These are phyloP conservation scores for Cordyceps farinosa DNA, from an alignment of 2,329 filamentous ascomycete species.

Conservation along the genomic window DNA sequence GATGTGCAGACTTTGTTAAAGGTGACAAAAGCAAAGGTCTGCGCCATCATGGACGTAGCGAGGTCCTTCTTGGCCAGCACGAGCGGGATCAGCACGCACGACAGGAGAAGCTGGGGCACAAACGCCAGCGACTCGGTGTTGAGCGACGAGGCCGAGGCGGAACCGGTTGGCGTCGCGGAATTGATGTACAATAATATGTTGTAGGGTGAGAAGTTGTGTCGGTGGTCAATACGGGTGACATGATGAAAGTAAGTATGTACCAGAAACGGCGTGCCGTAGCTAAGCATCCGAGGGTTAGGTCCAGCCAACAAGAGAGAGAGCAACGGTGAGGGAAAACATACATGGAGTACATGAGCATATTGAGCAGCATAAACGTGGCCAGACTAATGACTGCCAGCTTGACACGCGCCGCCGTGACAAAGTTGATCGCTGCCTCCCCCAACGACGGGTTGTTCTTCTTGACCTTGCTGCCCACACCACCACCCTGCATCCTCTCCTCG, in stretches of 20 bases:
- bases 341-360: constrained; percentile 72
- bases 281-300: constrained; percentile 30
- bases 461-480: neutral
- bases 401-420: constrained; percentile 54
- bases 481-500: constrained; percentile 39
- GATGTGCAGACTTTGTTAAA: constrained; percentile 99
- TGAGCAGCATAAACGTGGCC: constrained; percentile 68
- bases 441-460: constrained; percentile 16
- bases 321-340: constrained; percentile 39
- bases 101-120: constrained; percentile 78
- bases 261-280: constrained; percentile 77
- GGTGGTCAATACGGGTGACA: constrained; percentile 86
- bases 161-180: constrained; percentile 52
- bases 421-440: constrained; percentile 32
- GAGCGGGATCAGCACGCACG: constrained; percentile 71
- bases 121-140: constrained; percentile 79
- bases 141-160: constrained; percentile 33
- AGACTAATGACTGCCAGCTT: constrained; percentile 63
- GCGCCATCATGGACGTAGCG: constrained; percentile 80
- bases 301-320: neutral
- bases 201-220: constrained; percentile 98
- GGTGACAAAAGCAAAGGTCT: constrained; percentile 94
- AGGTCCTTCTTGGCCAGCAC: constrained; percentile 77
- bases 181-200: constrained; percentile 86
- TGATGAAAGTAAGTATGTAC: constrained; percentile 93